Evolutionary conservation across 805 yeast species (phyloP).

Genomic region (Cyberlindnera euphorbiae): DNA sequence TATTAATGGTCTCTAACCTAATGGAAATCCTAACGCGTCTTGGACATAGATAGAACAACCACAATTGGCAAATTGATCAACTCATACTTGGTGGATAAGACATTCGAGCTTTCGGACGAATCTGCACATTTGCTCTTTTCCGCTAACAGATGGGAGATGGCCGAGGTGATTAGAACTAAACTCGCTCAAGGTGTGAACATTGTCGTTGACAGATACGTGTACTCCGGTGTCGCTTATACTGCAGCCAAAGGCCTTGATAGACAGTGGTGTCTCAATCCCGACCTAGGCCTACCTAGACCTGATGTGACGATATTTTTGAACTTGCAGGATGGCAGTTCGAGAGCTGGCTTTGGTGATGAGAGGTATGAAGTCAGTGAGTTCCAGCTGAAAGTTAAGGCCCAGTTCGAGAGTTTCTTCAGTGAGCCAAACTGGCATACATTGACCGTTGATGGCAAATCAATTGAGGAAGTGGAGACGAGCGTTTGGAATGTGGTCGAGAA

Average conservation of each 20-base stretch:
- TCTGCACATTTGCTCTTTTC: constrained; percentile 83
- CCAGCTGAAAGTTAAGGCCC: constrained; percentile 62
- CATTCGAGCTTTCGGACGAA: constrained; percentile 58
- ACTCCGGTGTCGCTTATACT: constrained; percentile 91
- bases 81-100: constrained; percentile 53
- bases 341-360: constrained; percentile 93
- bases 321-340: constrained; percentile 39
- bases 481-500: constrained; percentile 36
- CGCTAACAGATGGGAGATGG: constrained; percentile 92
- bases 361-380: constrained; percentile 75
- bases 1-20: neutral
- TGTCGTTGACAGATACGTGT: constrained; percentile 81
- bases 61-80: constrained; percentile 76
- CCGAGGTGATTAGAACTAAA: constrained; percentile 37
- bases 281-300: constrained; percentile 79
- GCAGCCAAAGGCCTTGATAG: constrained; percentile 72
- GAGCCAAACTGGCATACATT: constrained; percentile 40
- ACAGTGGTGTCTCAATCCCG: constrained; percentile 81
- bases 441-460: constrained; percentile 53
- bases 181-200: constrained; percentile 53
- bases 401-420: constrained; percentile 48
- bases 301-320: constrained; percentile 79
- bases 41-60: constrained; percentile 66
- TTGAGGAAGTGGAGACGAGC: constrained; percentile 47
- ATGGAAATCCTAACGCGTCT: neutral